Conservation (phyloP, 257 asterid genomes). For the Agastache rugosa region DNA sequence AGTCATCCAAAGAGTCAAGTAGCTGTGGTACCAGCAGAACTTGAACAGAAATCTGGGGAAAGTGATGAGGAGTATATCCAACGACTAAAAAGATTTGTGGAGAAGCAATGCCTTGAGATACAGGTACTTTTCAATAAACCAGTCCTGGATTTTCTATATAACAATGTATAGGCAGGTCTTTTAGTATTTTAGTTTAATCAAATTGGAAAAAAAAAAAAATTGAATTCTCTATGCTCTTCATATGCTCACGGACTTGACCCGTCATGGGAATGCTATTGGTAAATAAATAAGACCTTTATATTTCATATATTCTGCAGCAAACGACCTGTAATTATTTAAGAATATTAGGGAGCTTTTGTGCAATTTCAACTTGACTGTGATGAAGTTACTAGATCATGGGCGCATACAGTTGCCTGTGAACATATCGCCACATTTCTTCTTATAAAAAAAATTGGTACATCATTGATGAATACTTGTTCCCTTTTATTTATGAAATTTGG, state of each 20-base stretch:
- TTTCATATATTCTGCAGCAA: constrained; percentile 5
- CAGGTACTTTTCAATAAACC: constrained; percentile 61
- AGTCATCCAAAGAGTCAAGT: constrained; percentile 92
- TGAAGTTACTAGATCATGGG: not conserved
- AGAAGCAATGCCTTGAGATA: constrained; percentile 93
- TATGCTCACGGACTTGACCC: not conserved
- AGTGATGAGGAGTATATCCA: constrained; percentile 70
- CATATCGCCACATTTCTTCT: not conserved
- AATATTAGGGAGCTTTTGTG: no score
- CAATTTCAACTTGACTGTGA: not conserved
- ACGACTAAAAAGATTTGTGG: constrained; percentile 71
- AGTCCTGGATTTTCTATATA: constrained; percentile 10
- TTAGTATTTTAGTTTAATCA: not conserved
- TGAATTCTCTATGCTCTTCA: not conserved
- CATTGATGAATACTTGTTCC: not conserved
- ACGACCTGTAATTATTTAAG: not conserved
- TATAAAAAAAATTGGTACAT: not conserved
- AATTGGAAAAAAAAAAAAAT: no score
- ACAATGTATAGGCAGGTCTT: not conserved
- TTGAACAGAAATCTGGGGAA: constrained; percentile 78
- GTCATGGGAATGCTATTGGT: not conserved
- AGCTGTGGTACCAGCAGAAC: constrained; percentile 81
- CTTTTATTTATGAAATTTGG: not conserved
- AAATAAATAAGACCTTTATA: not conserved
- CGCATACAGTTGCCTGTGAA: not conserved